Base-by-base conservation (phyloP, 1,139 yeast genomes). In the Scheffersomyces lignicola region DNA sequence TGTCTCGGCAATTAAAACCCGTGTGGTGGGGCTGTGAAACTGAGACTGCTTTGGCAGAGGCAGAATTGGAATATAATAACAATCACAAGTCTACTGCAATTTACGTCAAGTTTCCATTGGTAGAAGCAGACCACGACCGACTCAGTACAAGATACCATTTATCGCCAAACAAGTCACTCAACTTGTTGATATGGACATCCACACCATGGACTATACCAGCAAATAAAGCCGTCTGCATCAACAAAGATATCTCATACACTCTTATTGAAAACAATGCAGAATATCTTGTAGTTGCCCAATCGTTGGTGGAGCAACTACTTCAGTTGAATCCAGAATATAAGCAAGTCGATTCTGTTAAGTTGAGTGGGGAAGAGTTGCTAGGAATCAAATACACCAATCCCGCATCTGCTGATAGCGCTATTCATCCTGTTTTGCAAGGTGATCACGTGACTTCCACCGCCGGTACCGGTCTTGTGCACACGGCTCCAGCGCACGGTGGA, bases 11-110 rank as follows among this genome's bases (percentile, higher is more conserved):
- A 51, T 76, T 83, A 48, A 88, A 89, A 51, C 99, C 99, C 0
- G 97, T 94, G 1, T 92, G 85, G 73, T 92, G 97, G 97, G 95
- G 97, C 1, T 84, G 94, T 44, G 96, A 89, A 51, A 86, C 96
- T 1, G 77, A 79, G 39, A 90, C 98, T 0, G 98, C 98, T 0
- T 66, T 92, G 44, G 98, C 98, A 0, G 99, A 92, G 58, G 92
- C 97, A 11, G 99, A 92, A 56, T 69, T 92, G 41, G 97, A 90
- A 51, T 92, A 94, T 59, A 81, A 83, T 40, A 81, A 78, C 15
- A 62, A 73, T 18, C 96, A 88, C 57, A 66, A 54, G 33, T 85
- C 96, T 1, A 76, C 71, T 3, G 85, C 97, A 0, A 79, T 80
- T 0, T 81, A 73, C 52, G 80, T 86, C 6, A 80, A 77, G 42